Evolutionary conservation across 129 eudicot genomes (phyloP).

Genomic region (Mikania micrantha): DNA sequence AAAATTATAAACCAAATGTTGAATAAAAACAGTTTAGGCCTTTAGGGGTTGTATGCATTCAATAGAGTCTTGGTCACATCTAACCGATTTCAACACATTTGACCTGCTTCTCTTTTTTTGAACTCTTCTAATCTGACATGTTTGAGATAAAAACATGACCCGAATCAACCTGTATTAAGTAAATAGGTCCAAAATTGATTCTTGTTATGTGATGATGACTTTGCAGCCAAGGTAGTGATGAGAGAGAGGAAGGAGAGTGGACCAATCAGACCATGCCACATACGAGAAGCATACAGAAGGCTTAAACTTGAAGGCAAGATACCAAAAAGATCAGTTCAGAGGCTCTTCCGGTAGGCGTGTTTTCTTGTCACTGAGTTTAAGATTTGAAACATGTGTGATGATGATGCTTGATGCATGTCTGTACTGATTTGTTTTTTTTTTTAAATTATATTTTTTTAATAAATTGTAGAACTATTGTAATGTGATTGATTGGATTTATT

Average conservation of each 20-base stretch:
- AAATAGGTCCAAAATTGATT: background rate
- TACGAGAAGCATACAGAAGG: constrained; percentile 88
- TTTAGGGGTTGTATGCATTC: background rate
- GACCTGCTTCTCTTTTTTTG: background rate
- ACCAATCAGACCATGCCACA: constrained; percentile 90
- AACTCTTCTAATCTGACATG: background rate
- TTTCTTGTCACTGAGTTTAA: background rate
- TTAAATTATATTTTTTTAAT: too few species aligned
- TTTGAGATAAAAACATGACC: background rate
- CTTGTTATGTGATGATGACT: background rate
- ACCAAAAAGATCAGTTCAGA: constrained; percentile 76
- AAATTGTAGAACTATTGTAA: too few species aligned
- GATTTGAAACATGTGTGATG: constrained; percentile 4
- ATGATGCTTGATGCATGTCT: background rate
- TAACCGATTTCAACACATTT: background rate
- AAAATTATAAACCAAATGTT: background rate
- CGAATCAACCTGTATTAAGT: background rate
- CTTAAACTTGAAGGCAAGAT: constrained; percentile 85
- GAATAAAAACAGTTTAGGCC: background rate
- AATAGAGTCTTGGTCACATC: background rate
- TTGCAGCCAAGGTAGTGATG: constrained; percentile 81
- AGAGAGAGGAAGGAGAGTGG: constrained; percentile 70
- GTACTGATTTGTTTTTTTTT: too few species aligned
- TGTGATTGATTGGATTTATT: too few species aligned
- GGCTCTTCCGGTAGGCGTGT: constrained; percentile 57